phyloP scores from a whole-genome alignment of 1,139 yeast genomes.

The Saccharomyces uvarum region DNA sequence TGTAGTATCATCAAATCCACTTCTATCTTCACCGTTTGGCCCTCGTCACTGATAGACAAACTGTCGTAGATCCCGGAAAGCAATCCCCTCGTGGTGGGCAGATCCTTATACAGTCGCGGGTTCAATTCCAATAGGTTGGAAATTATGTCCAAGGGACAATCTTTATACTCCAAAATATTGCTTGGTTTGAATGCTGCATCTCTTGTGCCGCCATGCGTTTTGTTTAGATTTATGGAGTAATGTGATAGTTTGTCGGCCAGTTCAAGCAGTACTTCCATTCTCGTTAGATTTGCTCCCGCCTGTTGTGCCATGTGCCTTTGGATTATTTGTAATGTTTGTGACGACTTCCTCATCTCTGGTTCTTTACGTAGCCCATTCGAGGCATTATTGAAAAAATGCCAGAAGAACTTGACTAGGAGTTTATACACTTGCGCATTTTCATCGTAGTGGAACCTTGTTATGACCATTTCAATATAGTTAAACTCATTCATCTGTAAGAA shows the following conservation, averaged over 20 bases:
- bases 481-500: constrained; percentile 22
- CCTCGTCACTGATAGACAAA: constrained; percentile 16
- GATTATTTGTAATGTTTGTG: constrained; percentile 37
- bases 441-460: constrained; percentile 9
- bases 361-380: constrained; percentile 42
- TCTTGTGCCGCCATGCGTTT: constrained; percentile 5
- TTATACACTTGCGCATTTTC: constrained; percentile 15
- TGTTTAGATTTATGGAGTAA: constrained; percentile 34
- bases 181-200: constrained; percentile 37
- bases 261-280: constrained; percentile 34
- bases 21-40: constrained; percentile 8
- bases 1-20: constrained; percentile 42
- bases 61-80: constrained; percentile 37
- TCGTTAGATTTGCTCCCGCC: constrained; percentile 18
- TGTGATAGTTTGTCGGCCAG: constrained; percentile 32
- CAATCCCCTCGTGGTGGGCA: constrained; percentile 39
- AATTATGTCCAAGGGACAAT: constrained; percentile 32
- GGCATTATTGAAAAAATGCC: constrained; percentile 49
- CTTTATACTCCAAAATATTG: constrained; percentile 30
- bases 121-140: constrained; percentile 49
- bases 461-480: constrained; percentile 15
- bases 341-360: constrained; percentile 42
- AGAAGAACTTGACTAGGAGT: constrained; percentile 37
- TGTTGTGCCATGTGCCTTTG: constrained; percentile 31
- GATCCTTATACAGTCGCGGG: constrained; percentile 45